Evolutionary conservation across 2,329 filamentous ascomycete genomes (phyloP).

Genomic region (Chaetomium sp.): DNA sequence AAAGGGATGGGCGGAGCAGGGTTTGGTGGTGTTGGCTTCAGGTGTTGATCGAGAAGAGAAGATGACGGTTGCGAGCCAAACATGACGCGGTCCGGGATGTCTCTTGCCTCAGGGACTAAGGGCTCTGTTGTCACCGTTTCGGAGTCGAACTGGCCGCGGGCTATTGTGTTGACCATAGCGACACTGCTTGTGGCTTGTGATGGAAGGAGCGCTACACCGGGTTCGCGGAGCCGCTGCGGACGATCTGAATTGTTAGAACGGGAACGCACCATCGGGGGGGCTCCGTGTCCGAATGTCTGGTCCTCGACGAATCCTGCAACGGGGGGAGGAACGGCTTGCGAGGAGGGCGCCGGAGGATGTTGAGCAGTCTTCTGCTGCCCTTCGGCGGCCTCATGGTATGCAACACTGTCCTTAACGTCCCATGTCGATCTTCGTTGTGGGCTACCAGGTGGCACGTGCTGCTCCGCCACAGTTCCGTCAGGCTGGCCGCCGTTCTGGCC

Average conservation of each 20-base stretch:
- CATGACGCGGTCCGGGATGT: constrained; percentile 30
- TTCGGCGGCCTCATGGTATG: background rate
- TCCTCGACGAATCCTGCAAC: constrained; percentile 33
- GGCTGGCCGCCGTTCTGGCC: constrained; percentile 2
- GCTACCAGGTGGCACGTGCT: background rate
- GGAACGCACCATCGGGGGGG: constrained; percentile 28
- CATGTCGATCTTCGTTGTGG: constrained; percentile 25
- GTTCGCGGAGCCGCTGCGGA: constrained; percentile 20
- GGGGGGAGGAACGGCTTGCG: constrained; percentile 19
- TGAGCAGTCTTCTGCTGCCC: background rate
- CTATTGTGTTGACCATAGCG: constrained; percentile 33
- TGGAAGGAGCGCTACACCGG: constrained; percentile 26
- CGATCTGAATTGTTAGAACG: constrained; percentile 27
- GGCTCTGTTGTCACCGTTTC: constrained; percentile 31
- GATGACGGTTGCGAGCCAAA: constrained; percentile 31
- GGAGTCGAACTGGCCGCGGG: constrained; percentile 36
- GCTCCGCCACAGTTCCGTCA: constrained; percentile 13
- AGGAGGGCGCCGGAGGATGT: background rate
- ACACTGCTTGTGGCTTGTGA: constrained; percentile 30
- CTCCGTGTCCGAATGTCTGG: background rate
- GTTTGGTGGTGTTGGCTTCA: constrained; percentile 55
- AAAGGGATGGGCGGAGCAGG: constrained; percentile 51
- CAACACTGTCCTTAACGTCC: constrained; percentile 22
- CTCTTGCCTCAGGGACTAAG: constrained; percentile 28
- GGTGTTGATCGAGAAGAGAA: constrained; percentile 42